Evolutionary conservation across 1,284 basidiomycete genomes (phyloP).

Genomic region (Microbotryum intermedium): DNA sequence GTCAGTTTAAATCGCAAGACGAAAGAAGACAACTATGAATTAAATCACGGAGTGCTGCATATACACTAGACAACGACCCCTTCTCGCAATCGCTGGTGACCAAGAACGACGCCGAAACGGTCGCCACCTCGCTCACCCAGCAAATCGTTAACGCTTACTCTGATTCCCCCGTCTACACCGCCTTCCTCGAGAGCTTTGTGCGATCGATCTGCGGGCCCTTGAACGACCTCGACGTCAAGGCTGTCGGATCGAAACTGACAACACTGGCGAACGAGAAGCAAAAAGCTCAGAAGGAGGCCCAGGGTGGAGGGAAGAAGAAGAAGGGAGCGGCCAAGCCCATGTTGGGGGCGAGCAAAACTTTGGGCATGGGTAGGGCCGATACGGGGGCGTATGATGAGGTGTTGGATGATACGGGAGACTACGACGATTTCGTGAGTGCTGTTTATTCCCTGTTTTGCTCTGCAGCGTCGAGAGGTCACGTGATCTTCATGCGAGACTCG

Average conservation of each 20-base stretch:
- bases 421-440: slow-evolving; percentile 32
- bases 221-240: slow-evolving; percentile 78
- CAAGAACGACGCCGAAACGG: slow-evolving; percentile 69
- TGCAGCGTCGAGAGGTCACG: too few relatives aligned
- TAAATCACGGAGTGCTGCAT: too few relatives aligned
- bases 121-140: slow-evolving; percentile 64
- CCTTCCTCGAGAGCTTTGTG: slow-evolving; percentile 72
- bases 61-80: slow-evolving; percentile 4
- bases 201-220: slow-evolving; percentile 63
- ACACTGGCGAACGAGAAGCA: slow-evolving; percentile 89
- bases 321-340: slow-evolving; percentile 25
- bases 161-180: slow-evolving; percentile 65
- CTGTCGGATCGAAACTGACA: slow-evolving; percentile 69
- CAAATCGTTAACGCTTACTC: slow-evolving; percentile 65
- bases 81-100: slow-evolving; percentile 51
- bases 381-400: slow-evolving; percentile 27
- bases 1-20: slow-evolving; percentile 41
- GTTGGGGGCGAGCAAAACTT: slow-evolving; percentile 17
- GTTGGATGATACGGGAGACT: slow-evolving; percentile 29
- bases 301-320: slow-evolving; percentile 74
- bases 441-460: neutral
- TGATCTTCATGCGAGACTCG: too few relatives aligned
- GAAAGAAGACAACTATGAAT: slow-evolving; percentile 42
- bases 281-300: slow-evolving; percentile 68
- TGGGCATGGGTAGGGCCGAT: slow-evolving; percentile 26